These are phyloP conservation scores for Austroboletus rostrupii DNA, from an alignment of 1,284 basidiomycete species.

Conservation along the genomic window DNA sequence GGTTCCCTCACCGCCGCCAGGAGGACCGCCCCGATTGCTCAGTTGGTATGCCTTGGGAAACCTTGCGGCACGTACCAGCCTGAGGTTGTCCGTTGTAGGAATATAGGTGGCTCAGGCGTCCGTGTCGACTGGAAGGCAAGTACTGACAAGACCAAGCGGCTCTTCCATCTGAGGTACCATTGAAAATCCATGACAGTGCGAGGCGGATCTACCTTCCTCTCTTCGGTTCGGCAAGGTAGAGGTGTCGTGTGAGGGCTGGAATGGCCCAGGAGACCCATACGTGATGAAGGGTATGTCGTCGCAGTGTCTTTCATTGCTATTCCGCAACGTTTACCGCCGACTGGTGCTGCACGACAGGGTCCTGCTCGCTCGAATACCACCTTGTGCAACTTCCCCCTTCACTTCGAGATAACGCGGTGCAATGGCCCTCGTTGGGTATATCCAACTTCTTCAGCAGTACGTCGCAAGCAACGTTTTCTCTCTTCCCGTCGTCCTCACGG, in stretches of 20 bases:
- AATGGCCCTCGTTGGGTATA: slow-evolving; percentile 15
- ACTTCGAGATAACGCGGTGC: slow-evolving; percentile 34
- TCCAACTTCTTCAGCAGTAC: slow-evolving; percentile 20
- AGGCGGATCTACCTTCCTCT: slow-evolving; percentile 81
- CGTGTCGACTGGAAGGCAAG: slow-evolving; percentile 83
- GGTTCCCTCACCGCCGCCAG: slow-evolving; percentile 61
- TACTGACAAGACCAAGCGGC: slow-evolving; percentile 8
- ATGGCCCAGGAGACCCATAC: slow-evolving; percentile 71
- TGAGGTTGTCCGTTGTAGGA: slow-evolving; percentile 82
- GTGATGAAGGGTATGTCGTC: slow-evolving; percentile 72
- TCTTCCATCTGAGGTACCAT: slow-evolving; percentile 13
- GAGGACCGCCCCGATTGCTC: slow-evolving; percentile 65
- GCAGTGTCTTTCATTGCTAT: not conserved
- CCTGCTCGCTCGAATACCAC: slow-evolving; percentile 78
- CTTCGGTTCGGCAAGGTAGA: slow-evolving; percentile 79
- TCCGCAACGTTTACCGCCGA: not conserved
- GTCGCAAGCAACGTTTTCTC: not conserved
- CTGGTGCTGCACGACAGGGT: slow-evolving; percentile 45
- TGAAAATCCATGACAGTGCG: slow-evolving; percentile 53
- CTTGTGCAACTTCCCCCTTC: slow-evolving; percentile 61
- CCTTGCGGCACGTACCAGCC: slow-evolving; percentile 76
- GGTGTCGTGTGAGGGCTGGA: slow-evolving; percentile 89
- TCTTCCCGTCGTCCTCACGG: not conserved
- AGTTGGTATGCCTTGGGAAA: slow-evolving; percentile 78
- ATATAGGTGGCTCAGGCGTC: slow-evolving; percentile 69